Evolutionary conservation across 768 basidiomycete genomes (phyloP), one percentile per base, ranked within the genome.

Genomic region (button mushroom (Agaricus bisporus)): DNA sequence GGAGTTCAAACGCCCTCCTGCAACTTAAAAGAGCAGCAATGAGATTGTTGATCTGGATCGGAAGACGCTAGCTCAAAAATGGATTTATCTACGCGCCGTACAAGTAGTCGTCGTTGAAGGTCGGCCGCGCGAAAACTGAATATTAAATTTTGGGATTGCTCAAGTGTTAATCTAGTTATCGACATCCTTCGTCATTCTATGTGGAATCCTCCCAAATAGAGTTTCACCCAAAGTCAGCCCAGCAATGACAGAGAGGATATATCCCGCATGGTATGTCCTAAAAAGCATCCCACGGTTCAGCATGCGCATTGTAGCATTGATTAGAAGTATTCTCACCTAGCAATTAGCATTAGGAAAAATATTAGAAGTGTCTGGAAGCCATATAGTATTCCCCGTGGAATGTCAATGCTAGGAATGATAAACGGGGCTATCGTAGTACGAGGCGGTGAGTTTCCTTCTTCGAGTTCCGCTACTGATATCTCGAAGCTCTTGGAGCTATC

Each of bases 221-320:
- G 82, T 66, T 70, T 95, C 92, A 10, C 91, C 93, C 15, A 87
- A 64, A 9, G 82, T 86, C 28, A 86, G 68, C 1, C 91, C 91
- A 2, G 81, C 51, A 11, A 92, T 64, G 56, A 93, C 80, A 10
- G 85, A 75, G 32, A 94, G 78, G 53, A 94, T 75, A 62, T 81
- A 95, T 25, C 80, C 85, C 4, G 78, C 85, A 59, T 93, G 83
- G 69, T 87, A 94, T 5, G 88, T 88, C 93, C 91, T 95, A 62
- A 51, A 52, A 11, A 25, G 39, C 54, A 36, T 37, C 22, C 49
- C 38, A 14, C 4, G 7, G 41, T 43, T 46, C 36, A 43, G 48
- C 28, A 35, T 45, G 32, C 17, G 12, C 41, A 50, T 8, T 39
- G 44, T 18, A 12, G 49, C 41, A 18, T 20, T 28, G 48, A 11